Conservation (phyloP, 768 basidiomycete species). For the Punctularia strigosozonata region DNA sequence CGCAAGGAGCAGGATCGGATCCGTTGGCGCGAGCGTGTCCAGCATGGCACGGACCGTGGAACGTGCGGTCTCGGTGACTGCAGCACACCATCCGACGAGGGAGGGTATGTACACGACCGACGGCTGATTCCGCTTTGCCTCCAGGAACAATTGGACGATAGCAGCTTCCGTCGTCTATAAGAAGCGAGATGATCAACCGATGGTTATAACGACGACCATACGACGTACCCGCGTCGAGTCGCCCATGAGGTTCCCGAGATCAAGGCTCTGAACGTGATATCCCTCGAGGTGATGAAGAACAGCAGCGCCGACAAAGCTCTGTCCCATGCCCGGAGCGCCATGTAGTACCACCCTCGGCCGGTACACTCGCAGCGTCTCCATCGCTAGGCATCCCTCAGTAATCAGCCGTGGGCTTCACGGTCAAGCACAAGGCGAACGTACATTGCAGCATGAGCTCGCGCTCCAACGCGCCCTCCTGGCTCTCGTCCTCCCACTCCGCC, state of each 20-base stretch:
- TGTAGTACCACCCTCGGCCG: slow-evolving; percentile 79
- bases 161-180: slow-evolving; percentile 79
- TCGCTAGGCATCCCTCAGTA: slow-evolving; percentile 35
- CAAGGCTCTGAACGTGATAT: slow-evolving; percentile 88
- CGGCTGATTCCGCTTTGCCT: slow-evolving; percentile 95
- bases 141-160: slow-evolving; percentile 89
- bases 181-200: background rate
- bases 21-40: slow-evolving; percentile 81
- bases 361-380: slow-evolving; percentile 86
- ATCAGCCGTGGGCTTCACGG: slow-evolving; percentile 4
- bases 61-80: slow-evolving; percentile 75
- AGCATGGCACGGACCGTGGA: slow-evolving; percentile 84
- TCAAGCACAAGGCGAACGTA: slow-evolving; percentile 26
- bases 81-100: slow-evolving; percentile 72
- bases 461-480: slow-evolving; percentile 75
- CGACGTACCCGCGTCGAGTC: slow-evolving; percentile 77
- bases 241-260: slow-evolving; percentile 77
- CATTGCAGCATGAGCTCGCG: slow-evolving; percentile 83
- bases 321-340: slow-evolving; percentile 82
- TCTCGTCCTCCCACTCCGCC: slow-evolving; percentile 83
- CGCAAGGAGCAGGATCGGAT: slow-evolving; percentile 87
- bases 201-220: background rate
- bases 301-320: slow-evolving; percentile 81
- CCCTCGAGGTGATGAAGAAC: slow-evolving; percentile 91
- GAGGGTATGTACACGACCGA: slow-evolving; percentile 93